Conservation (phyloP, 805 yeast species). For the Candida silvicultrix region DNA sequence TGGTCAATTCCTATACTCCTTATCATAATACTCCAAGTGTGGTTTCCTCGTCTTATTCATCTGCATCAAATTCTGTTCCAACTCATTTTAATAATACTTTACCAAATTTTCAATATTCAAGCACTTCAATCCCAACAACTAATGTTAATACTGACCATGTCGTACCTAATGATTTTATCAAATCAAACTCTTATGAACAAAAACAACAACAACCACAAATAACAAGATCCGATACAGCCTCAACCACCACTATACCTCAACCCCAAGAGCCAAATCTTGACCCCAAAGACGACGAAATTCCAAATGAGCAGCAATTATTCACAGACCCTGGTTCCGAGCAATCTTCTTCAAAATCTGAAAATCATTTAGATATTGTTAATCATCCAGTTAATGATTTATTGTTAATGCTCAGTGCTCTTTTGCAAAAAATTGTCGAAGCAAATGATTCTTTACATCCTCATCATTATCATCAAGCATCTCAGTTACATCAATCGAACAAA, state of each 20-base stretch:
- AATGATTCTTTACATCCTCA: conserved; percentile 78
- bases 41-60: conserved; percentile 39
- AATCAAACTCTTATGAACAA: conserved; percentile 3
- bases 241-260: conserved; percentile 2
- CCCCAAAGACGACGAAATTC: neutral
- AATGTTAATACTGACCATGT: conserved; percentile 25
- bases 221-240: conserved; percentile 11
- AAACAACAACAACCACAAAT: conserved; percentile 4
- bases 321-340: neutral
- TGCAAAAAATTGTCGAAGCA: conserved; percentile 84
- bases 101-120: conserved; percentile 21
- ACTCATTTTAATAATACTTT: conserved; percentile 12
- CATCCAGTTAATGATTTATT: conserved; percentile 78
- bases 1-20: conserved; percentile 25
- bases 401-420: conserved; percentile 76
- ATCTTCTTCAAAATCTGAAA: conserved; percentile 1
- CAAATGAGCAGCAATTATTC: neutral
- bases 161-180: conserved; percentile 11
- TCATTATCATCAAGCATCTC: conserved; percentile 23
- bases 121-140: conserved; percentile 46
- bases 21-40: conserved; percentile 42
- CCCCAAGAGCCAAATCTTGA: neutral
- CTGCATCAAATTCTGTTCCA: conserved; percentile 24
- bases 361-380: conserved; percentile 54
- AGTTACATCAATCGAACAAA: conserved; percentile 30